Evolutionary conservation across 2,329 filamentous ascomycete species (phyloP).

Genomic region (Diplodia sapinea): DNA sequence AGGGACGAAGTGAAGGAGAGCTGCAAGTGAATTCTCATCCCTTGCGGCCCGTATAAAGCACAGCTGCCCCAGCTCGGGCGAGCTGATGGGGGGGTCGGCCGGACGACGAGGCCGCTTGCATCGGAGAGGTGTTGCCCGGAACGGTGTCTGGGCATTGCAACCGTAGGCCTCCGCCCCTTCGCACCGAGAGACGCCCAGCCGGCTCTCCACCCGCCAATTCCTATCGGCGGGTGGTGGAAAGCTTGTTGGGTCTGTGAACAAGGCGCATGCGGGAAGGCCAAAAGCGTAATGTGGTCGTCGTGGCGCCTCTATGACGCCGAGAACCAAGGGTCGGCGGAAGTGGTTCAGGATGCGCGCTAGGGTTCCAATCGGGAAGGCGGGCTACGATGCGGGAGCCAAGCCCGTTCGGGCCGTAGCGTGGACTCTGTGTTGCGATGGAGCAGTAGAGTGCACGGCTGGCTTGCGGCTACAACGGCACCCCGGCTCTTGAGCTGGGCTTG

Average conservation of each 20-base stretch:
- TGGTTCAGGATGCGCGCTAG: slow-evolving; percentile 1
- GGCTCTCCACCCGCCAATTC: slow-evolving; percentile 16
- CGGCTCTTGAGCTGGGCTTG: neutral
- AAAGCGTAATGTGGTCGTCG: neutral
- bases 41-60: neutral
- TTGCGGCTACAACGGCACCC: slow-evolving; percentile 1
- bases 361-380: slow-evolving; percentile 5
- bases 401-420: neutral
- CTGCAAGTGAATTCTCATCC: neutral
- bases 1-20: neutral
- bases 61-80: neutral
- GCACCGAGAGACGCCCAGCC: neutral
- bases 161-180: neutral
- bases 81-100: neutral
- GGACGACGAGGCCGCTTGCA: neutral
- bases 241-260: neutral
- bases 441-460: slow-evolving; percentile 16
- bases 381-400: slow-evolving; percentile 11
- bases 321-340: neutral
- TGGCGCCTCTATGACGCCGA: slow-evolving; percentile 18
- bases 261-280: neutral
- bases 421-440: neutral
- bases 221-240: slow-evolving; percentile 6
- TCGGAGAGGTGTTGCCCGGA: neutral
- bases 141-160: neutral